A percentile compares a stretch with the other conserved stretches of the same genome.
Evolutionary conservation across 1,284 basidiomycete genomes (phyloP).

Genomic region (Boletus sp.): DNA sequence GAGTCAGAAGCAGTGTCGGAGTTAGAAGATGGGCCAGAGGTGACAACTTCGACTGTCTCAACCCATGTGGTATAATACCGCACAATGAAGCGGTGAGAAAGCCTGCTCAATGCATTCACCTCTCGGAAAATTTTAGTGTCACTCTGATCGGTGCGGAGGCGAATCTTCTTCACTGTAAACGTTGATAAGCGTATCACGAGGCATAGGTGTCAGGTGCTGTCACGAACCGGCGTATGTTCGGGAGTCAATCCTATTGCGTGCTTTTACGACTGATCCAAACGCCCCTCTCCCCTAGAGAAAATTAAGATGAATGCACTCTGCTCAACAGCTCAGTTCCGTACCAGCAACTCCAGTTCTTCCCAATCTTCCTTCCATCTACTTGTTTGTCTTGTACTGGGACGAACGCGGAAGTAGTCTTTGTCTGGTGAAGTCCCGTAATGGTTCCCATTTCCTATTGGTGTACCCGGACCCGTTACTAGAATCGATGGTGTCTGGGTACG

Average conservation of each 20-base stretch:
- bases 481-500: slow-evolving; percentile 25
- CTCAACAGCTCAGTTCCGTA: slow-evolving; percentile 29
- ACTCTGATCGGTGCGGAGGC: slow-evolving; percentile 72
- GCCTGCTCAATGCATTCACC: slow-evolving; percentile 82
- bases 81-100: slow-evolving; percentile 89
- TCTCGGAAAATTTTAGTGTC: slow-evolving; percentile 89
- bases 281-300: slow-evolving; percentile 76
- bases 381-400: slow-evolving; percentile 44
- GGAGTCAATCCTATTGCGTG: slow-evolving; percentile 77
- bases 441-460: slow-evolving; percentile 41
- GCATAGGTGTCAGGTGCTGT: not conserved
- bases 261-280: slow-evolving; percentile 93
- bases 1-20: slow-evolving; percentile 38
- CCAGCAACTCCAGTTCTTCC: slow-evolving; percentile 75
- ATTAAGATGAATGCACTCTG: not conserved
- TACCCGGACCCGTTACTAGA: slow-evolving; percentile 23
- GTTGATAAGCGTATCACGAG: not conserved
- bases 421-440: slow-evolving; percentile 54
- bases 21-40: slow-evolving; percentile 46
- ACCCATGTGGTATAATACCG: slow-evolving; percentile 87
- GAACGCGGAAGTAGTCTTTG: slow-evolving; percentile 49
- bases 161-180: slow-evolving; percentile 81
- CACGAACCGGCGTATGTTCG: slow-evolving; percentile 66
- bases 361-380: slow-evolving; percentile 84
- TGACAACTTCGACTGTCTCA: slow-evolving; percentile 55